phyloP scores from a whole-genome alignment of 192 early-diverging fungal species.

The Phlyctochytrium planicorne region DNA sequence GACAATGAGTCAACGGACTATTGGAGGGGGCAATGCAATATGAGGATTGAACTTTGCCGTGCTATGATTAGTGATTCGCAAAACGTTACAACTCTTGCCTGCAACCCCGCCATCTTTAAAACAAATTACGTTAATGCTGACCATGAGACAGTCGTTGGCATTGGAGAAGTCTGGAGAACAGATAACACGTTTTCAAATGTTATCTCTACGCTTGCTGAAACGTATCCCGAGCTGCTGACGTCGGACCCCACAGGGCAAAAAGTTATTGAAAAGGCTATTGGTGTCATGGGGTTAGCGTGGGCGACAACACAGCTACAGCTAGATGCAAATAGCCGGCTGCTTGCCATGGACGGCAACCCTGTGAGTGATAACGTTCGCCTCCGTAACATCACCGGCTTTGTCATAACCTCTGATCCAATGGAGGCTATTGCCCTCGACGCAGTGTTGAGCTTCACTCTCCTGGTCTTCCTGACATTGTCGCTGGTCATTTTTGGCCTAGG shows the following conservation, averaged over 20 bases:
- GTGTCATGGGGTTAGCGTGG: not conserved
- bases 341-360: no score
- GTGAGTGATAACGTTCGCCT: no score
- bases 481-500: no score
- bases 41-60: not conserved
- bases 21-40: not conserved
- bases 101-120: no score
- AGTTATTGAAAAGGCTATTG: not conserved
- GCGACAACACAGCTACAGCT: no score
- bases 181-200: not conserved
- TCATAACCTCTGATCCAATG: no score
- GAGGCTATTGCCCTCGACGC: no score
- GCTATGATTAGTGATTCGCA: not conserved
- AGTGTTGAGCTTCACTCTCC: no score
- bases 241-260: not conserved
- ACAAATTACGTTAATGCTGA: no score
- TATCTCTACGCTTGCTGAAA: not conserved
- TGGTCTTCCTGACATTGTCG: no score
- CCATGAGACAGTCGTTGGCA: not conserved
- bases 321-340: no score
- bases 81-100: not conserved
- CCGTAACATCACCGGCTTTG: no score
- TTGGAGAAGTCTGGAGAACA: constrained; percentile 1
- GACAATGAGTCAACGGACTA: not conserved
- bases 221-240: not conserved